Evolutionary conservation across 805 yeast genomes (phyloP).

Genomic region (Cyberlindnera lachancei): DNA sequence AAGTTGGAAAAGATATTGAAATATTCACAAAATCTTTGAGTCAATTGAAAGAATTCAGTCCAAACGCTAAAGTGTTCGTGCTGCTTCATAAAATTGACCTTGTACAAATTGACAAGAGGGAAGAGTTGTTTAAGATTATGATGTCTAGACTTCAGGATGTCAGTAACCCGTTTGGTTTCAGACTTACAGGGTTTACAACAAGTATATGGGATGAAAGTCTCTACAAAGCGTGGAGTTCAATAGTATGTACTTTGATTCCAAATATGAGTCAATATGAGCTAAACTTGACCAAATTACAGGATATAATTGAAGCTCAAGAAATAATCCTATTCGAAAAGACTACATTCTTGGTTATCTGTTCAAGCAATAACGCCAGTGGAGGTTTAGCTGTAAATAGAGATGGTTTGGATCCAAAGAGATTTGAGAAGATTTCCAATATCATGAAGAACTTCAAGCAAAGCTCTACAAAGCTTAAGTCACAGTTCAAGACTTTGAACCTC

Average conservation of each 20-base stretch:
- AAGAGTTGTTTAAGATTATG: slow-evolving; percentile 76
- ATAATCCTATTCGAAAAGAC: slow-evolving; percentile 89
- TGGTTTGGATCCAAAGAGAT: slow-evolving; percentile 77
- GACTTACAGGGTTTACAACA: slow-evolving; percentile 82
- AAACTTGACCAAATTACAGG: slow-evolving; percentile 65
- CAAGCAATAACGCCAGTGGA: slow-evolving; percentile 20
- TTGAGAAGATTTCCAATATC: slow-evolving; percentile 88
- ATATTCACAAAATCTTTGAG: slow-evolving; percentile 79
- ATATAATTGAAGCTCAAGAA: slow-evolving; percentile 76
- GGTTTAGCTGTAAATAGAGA: slow-evolving; percentile 8
- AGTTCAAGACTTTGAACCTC: slow-evolving; percentile 68
- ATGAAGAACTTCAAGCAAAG: slow-evolving; percentile 93
- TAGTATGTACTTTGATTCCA: slow-evolving; percentile 91
- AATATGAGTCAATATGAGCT: slow-evolving; percentile 77
- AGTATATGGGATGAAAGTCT: slow-evolving; percentile 24
- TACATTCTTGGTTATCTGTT: slow-evolving; percentile 63
- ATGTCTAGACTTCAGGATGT: slow-evolving; percentile 73
- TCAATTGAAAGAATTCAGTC: slow-evolving; percentile 76
- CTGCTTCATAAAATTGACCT: slow-evolving; percentile 94
- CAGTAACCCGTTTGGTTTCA: slow-evolving; percentile 62
- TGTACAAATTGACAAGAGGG: slow-evolving; percentile 79
- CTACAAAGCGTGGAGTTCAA: slow-evolving; percentile 95
- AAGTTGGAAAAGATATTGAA: slow-evolving; percentile 87
- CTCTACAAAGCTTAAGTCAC: slow-evolving; percentile 78
- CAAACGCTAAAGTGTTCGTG: slow-evolving; percentile 87